Base-by-base conservation (phyloP, 345 rosid genomes). In the Garcia nutans region DNA sequence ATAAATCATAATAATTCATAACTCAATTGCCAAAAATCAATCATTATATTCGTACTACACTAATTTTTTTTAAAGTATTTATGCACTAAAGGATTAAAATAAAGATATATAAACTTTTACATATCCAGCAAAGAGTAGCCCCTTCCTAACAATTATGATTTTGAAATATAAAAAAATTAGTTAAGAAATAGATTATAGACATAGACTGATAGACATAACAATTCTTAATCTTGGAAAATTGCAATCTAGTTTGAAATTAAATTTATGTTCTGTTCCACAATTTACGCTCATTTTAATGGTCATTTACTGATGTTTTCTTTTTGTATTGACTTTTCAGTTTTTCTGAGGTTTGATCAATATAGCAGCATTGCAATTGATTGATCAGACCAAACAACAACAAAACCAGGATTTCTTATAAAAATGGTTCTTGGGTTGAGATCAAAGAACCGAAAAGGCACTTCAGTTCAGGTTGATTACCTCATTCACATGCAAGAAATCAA, bases 391-490 rank as follows among this genome's bases (percentile, higher is more conserved):
- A 78, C 22, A 16, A 50, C 63, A 58, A 76, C 67, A 82, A 77
- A 76, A 44, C 15, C 71, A 28, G 71, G 58, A 24, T 70, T 33
- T 42, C 8, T 73, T 47, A 65, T 72, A 37, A n/a, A 68, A 55
- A 88, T 91, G 95, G 91, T 91, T 82, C 90, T 91, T 6, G 91
- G 95, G 56, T 59, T 91, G 60, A 82, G 88, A 84, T 84, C 87
- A 22, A 91, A 85, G 89, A 85, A 82, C 85, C 76, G 79, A 26
- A 91, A 82, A 79, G 83, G 83, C 15, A 72, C 49, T 50, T 65
- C 76, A 0, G 80, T 82, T 73, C 82, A 81, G 70, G 79, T 80
- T 49, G 85, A 83, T 77, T 89, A 86, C 82, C 79, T 81, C 28
- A 70, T 87, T 72, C 77, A 66, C 70, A 79, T 91, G 17, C 85